Base-by-base conservation (phyloP, 371 early-diverging fungal species). In the Phascolomyces articulosus region DNA sequence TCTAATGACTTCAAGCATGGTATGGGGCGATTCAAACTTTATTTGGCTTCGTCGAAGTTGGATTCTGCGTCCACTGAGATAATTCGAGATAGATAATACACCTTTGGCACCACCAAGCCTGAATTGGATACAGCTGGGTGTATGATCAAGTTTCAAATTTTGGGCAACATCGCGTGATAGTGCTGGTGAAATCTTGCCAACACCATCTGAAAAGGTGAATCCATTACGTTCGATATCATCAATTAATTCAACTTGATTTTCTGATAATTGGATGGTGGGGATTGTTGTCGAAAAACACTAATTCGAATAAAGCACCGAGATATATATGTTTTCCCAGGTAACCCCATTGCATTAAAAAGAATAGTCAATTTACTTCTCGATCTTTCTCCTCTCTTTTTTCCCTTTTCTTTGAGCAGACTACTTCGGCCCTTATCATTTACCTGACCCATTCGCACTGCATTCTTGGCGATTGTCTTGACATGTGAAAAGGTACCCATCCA, bases 91-190 rank as follows among this genome's bases (percentile, higher is more conserved):
- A 0, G 79, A 76, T 21, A 93, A 62, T 0, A 91, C 89, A 18
- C 96, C 96, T 74, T 96, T 96, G 27, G 86, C 87, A 9, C 95
- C 95, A 16, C 86, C 94, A 10, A 91, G 68, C 47, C 95, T 86
- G 40, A 95, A 88, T 69, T 96, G 95, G 51, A 91, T 88, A 1
- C 94, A 95, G 24, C 85, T 80, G 0, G 95, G 95, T 0, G 77
- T 60, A 0, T 67, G 59, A 34, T 69, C 70, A 26, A 91, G 75
- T 29, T 83, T 79, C 66, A 92, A 62, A 7, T 69, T 71, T 0
- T 72, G 56, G 0, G 85, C 83, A 11, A 91, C 83, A 67, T 80
- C 71, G 29, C 73, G 61, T 0, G 91, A 91, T 16, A 90, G 58
- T 4, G 34, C 65, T 9, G 63, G 64, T 0, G 90, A 84, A 6